Percentiles rank a stretch among this genome's conserved stretches.
These are phyloP conservation scores for Heterobasidion annosum DNA, from an alignment of 1,284 basidiomycete species.

Conservation along the genomic window DNA sequence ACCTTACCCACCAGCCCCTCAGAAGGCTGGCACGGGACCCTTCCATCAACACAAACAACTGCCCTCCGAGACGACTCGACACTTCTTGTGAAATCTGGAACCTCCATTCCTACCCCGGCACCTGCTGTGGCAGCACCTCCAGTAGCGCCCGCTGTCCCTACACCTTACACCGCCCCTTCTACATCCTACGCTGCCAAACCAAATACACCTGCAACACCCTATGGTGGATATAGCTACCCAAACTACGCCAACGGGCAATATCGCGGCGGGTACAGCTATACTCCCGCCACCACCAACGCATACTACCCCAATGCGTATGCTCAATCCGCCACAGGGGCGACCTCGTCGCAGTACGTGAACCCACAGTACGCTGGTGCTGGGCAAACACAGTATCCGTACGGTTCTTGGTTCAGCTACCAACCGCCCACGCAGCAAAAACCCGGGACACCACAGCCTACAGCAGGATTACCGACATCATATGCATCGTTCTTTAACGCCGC, in stretches of 20 bases:
- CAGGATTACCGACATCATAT: conserved; percentile 27
- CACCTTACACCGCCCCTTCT: conserved; percentile 2
- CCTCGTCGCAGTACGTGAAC: conserved; percentile 11
- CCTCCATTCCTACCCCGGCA: conserved; percentile 20
- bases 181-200: conserved; percentile 1
- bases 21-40: conserved; percentile 66
- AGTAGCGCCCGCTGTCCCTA: conserved; percentile 13
- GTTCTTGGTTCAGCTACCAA: conserved; percentile 22
- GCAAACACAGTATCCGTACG: conserved; percentile 25
- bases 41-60: conserved; percentile 44
- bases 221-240: conserved; percentile 18
- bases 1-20: conserved; percentile 52
- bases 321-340: conserved; percentile 5
- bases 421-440: conserved; percentile 9
- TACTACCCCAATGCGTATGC: conserved; percentile 17
- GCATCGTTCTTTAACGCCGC: conserved; percentile 26
- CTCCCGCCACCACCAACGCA: conserved; percentile 12
- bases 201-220: conserved; percentile 10
- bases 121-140: conserved; percentile 14
- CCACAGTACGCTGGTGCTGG: conserved; percentile 15
- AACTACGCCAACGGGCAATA: conserved; percentile 17
- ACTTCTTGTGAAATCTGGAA: conserved; percentile 46
- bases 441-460: conserved; percentile 21
- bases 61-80: conserved; percentile 70
- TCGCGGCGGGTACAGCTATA: conserved; percentile 20